Base-by-base conservation (phyloP, 257 asterid genomes). In the Coffea canephora region DNA sequence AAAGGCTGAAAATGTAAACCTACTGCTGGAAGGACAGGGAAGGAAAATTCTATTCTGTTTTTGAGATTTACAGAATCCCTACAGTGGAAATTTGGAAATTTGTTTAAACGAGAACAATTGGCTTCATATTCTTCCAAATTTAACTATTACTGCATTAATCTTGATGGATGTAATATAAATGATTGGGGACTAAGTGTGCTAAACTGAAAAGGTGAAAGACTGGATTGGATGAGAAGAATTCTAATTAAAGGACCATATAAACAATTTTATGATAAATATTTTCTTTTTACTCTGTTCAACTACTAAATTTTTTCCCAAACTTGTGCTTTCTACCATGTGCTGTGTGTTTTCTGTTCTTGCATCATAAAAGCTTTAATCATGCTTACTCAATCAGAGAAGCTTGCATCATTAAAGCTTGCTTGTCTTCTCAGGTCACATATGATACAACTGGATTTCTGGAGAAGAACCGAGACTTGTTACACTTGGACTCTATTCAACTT, bases 391-490 rank as follows among this genome's bases (percentile, higher is more conserved):
- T 31, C 34, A 31, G 34, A 31, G 34, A 31, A 31, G 34, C 68
- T 67, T 11, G 71, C 67, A 43, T 45, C 46, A 19, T 73, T 71
- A 43, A 41, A 79, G 54, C 66, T 74, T 72, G 48, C 59, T 81
- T 59, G 69, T 86, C 69, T 85, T 89, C 70, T 83, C 87, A 96
- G 99, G 99, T 94, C 79, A 89, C 90, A 11, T 94, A 96, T 76
- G 97, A 96, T 79, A 88, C 99, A 18, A 87, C 93, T 68, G 97
- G 97, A 46, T 96, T 96, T 82, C 98, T 94, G 18, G 99, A 96
- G 91, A 96, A 96, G 91, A 96, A 96, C 81, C 91, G 99, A 61
- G 99, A 96, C 87, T 88, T 91, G 82, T 91, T 96, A 80, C 95
- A 94, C 89, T 71, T 90, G 89, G 98, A 93, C 85, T 90, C 97